These are phyloP conservation scores for Leishmania tropica DNA, from an alignment of 208 protist genomes.

Conservation along the genomic window DNA sequence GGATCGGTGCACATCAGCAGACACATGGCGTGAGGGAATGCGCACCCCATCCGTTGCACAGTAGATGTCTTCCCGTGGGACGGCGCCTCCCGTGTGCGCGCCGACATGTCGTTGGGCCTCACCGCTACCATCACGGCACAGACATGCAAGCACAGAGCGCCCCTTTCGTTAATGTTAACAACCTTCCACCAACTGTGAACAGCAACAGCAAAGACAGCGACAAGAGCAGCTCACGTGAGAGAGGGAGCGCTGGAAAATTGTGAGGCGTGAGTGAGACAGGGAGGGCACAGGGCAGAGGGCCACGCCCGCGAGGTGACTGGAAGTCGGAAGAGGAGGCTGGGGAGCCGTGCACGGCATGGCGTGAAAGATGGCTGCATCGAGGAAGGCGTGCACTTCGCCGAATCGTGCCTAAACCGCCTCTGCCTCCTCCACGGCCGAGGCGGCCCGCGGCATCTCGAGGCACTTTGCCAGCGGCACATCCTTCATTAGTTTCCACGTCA, in stretches of 20 bases:
- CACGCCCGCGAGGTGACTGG: neutral
- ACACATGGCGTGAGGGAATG: neutral
- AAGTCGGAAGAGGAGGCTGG: neutral
- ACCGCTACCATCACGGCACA: neutral
- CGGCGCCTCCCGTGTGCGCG: neutral
- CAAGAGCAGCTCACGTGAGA: neutral
- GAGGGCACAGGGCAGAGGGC: neutral
- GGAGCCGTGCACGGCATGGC: neutral
- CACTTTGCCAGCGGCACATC: conserved; percentile 78
- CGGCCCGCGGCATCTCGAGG: conserved; percentile 65
- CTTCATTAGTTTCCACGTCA: conserved; percentile 82
- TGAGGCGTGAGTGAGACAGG: neutral
- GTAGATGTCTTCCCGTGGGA: neutral
- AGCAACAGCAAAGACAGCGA: neutral
- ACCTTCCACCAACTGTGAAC: neutral
- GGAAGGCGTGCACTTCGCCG: neutral
- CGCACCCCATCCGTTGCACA: neutral
- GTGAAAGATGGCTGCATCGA: neutral
- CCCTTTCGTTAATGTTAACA: neutral
- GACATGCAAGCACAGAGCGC: neutral
- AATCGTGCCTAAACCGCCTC: conserved; percentile 32
- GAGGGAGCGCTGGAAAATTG: neutral
- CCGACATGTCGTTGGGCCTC: neutral
- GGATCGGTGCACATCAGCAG: neutral
- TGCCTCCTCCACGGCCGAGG: conserved; percentile 32